These are phyloP conservation scores for Colletotrichum sublineola DNA, from an alignment of 2,329 filamentous ascomycete species.

Conservation along the genomic window DNA sequence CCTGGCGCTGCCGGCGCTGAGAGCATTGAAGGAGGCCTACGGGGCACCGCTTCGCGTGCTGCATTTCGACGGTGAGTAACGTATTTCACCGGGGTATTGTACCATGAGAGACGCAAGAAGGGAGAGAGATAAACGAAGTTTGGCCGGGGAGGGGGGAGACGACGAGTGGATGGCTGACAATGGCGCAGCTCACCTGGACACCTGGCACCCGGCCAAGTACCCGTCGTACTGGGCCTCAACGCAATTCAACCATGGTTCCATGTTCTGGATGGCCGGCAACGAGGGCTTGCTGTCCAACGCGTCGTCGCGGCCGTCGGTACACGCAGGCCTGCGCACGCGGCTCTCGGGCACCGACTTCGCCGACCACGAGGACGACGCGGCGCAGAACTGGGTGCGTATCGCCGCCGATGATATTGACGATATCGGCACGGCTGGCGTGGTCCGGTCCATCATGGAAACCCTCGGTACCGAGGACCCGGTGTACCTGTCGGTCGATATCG, in stretches of 20 bases:
- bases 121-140: background rate
- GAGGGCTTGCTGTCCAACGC: constrained; percentile 84
- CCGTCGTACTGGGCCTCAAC: constrained; percentile 79
- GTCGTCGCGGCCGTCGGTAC: constrained; percentile 78
- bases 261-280: constrained; percentile 89
- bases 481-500: constrained; percentile 73
- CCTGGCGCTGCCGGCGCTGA: constrained; percentile 76
- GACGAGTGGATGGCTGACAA: constrained; percentile 41
- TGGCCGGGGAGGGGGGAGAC: background rate
- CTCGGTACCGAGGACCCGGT: constrained; percentile 83
- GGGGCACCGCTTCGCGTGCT: constrained; percentile 75
- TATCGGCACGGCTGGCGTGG: constrained; percentile 78
- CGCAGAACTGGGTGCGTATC: constrained; percentile 85
- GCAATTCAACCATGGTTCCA: constrained; percentile 88
- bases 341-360: constrained; percentile 74
- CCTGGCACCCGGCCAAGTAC: constrained; percentile 87
- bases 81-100: background rate
- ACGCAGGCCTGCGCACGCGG: constrained; percentile 85
- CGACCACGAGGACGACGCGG: constrained; percentile 79
- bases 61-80: constrained; percentile 73
- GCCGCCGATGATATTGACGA: constrained; percentile 91
- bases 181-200: constrained; percentile 75
- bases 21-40: constrained; percentile 74
- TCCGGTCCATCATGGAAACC: constrained; percentile 76
- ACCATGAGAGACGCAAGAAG: background rate